These are phyloP conservation scores for Thalassiosira ordinaria DNA, from an alignment of 352 stramenopile species.

Conservation along the genomic window DNA sequence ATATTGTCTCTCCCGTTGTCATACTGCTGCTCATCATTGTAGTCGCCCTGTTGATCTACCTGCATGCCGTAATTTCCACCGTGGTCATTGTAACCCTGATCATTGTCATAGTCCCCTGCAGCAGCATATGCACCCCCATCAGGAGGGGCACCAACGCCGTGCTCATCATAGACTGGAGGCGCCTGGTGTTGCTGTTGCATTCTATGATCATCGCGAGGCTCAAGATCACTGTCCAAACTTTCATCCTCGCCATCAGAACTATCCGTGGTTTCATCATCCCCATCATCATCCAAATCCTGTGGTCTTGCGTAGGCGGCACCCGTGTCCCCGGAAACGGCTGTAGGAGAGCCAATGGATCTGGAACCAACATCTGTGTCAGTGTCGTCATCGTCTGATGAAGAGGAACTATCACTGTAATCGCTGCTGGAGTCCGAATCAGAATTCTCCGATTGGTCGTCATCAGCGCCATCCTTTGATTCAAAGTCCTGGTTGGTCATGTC, in stretches of 20 bases:
- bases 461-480: constrained; percentile 4
- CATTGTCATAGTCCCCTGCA: not conserved
- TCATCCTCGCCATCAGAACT: constrained; percentile 13
- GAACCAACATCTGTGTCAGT: too few species aligned
- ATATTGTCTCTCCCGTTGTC: not conserved
- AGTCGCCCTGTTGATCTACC: not conserved
- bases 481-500: too few species aligned
- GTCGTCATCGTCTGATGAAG: constrained; percentile 30
- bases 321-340: too few species aligned
- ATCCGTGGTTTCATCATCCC: constrained; percentile 1
- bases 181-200: constrained; percentile 18
- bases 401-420: not conserved
- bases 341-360: too few species aligned
- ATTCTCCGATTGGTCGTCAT: constrained; percentile 24
- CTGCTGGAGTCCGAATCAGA: constrained; percentile 31
- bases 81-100: not conserved
- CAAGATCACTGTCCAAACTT: not conserved
- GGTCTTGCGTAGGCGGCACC: constrained; percentile 46
- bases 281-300: constrained; percentile 35
- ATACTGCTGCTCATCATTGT: not conserved
- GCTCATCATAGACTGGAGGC: constrained; percentile 8
- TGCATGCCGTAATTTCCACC: not conserved
- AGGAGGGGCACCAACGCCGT: not conserved
- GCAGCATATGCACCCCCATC: constrained; percentile 4
- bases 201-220: not conserved